Conservation (phyloP, 495 filamentous ascomycete species). For the Penicillium mononematosum region DNA sequence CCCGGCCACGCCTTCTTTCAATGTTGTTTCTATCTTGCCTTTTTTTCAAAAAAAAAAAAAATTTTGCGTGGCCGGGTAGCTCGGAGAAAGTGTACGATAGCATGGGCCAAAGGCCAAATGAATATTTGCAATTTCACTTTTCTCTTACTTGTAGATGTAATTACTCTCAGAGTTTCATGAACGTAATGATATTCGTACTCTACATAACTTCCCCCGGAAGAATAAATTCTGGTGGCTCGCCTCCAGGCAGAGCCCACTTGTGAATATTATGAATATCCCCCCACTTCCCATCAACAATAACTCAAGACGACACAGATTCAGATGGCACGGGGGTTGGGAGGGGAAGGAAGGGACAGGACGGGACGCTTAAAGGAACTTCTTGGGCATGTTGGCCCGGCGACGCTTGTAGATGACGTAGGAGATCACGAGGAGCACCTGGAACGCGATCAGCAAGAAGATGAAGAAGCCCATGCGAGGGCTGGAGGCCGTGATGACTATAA, state of each 20-base stretch:
- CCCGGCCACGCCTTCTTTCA: conserved; percentile 6
- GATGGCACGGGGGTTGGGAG: not conserved
- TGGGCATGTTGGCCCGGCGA: conserved; percentile 69
- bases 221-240: conserved; percentile 8
- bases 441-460: conserved; percentile 69
- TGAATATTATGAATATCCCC: not conserved
- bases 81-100: conserved; percentile 24
- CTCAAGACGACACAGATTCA: not conserved
- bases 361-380: conserved; percentile 80
- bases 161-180: not conserved
- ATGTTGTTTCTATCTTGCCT: conserved; percentile 14
- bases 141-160: not conserved
- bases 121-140: conserved; percentile 13
- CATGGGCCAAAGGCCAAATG: conserved; percentile 21
- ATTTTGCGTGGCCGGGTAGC: conserved; percentile 1
- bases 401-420: conserved; percentile 81
- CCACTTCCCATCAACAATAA: not conserved
- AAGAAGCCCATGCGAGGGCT: conserved; percentile 70
- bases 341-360: not conserved
- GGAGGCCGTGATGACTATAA: conserved; percentile 56
- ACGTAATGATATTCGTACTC: conserved; percentile 22
- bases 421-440: conserved; percentile 67
- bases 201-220: conserved; percentile 19
- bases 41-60: conserved; percentile 5
- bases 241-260: not conserved